Base-by-base conservation (phyloP, 139 green algal species). In the Pseudopediastrum boryanum region DNA sequence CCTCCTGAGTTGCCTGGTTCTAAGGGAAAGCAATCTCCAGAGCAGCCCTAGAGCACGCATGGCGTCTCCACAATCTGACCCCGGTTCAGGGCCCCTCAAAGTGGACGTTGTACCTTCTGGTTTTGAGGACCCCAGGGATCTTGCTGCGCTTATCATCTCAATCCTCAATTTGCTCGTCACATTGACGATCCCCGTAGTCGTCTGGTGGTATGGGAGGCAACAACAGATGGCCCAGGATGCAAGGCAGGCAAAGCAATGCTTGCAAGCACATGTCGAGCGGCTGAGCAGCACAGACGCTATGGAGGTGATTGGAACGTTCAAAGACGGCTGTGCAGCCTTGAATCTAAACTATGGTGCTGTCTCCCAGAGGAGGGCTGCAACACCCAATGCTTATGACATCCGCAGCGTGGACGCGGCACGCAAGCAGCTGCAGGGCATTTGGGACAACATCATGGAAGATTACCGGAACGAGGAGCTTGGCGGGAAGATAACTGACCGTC, bases 391-490 rank as follows among this genome's bases (percentile, higher is more conserved):
- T 27, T 66, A 12, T 13, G 19, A 13, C 29, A 66, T 66, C 35
- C 27, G 35, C 43, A 36, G 1, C 23, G 31, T 36, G 16, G 1
- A 70, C 8, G 44, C 44, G 35, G 44, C 61, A 16, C 61, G 61
- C 61, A 41, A 70, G 61, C 25, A 42, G 61, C 31, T 70, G 61
- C 61, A 70, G n/a, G 61, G 61, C 23, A 70, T 70, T 12, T 70
- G 61, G 61, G 61, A 70, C 27, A 70, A 70, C 61, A 70, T 70
- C 8, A 42, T 70, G 21, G 61, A 70, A 27, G 61, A 70, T 29
- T 70, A 70, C 27, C 23, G 61, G 12, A 36, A 35, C 23, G 2
- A 70, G 12, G 16, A 42, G 61, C 31, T 70, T 19, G 61, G 61
- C 25, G 61, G 61, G 25, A 9, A 12, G 35, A 70, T 70, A 35